Percentiles rank a stretch among this genome's conserved stretches.
phyloP scores from a whole-genome alignment of 2,329 filamentous ascomycete genomes.

The Neonectria punicea region DNA sequence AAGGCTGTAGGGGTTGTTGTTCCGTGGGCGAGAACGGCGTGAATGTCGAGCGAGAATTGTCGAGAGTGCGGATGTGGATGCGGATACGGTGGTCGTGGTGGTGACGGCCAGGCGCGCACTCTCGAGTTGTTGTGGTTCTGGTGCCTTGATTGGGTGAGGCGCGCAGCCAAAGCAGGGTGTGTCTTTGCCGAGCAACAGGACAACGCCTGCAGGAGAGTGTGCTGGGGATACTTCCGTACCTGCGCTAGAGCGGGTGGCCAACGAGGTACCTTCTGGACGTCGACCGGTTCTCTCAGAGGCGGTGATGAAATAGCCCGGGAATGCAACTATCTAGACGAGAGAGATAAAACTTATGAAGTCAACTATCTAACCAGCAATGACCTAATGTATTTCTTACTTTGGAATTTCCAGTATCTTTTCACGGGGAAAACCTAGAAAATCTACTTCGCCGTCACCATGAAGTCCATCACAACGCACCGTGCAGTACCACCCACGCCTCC shows the following conservation, averaged over 20 bases:
- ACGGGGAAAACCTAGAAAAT: neutral
- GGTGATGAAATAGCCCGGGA: neutral
- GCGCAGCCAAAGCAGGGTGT: constrained; percentile 12
- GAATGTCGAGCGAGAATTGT: constrained; percentile 25
- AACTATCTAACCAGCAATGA: too few relatives aligned
- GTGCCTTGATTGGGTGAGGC: constrained; percentile 28
- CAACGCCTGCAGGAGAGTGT: constrained; percentile 14
- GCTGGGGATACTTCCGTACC: constrained; percentile 12
- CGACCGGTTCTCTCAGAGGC: neutral
- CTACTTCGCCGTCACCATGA: neutral
- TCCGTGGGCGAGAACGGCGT: constrained; percentile 27
- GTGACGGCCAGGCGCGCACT: constrained; percentile 38
- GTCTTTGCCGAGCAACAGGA: constrained; percentile 41
- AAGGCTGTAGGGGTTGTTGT: constrained; percentile 12
- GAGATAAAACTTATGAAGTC: too few relatives aligned
- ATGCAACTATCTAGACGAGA: neutral
- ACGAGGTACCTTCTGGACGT: constrained; percentile 49
- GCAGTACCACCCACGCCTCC: neutral
- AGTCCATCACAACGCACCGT: neutral
- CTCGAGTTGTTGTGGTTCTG: constrained; percentile 35
- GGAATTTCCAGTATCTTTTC: neutral
- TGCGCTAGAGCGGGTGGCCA: constrained; percentile 17
- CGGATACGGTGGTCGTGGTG: constrained; percentile 26
- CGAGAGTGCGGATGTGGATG: constrained; percentile 14
- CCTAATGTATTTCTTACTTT: too few relatives aligned